Percentiles rank a stretch among this genome's conserved stretches.
Conservation (phyloP, 495 filamentous ascomycete genomes). For the Talaromyces borbonicus region DNA sequence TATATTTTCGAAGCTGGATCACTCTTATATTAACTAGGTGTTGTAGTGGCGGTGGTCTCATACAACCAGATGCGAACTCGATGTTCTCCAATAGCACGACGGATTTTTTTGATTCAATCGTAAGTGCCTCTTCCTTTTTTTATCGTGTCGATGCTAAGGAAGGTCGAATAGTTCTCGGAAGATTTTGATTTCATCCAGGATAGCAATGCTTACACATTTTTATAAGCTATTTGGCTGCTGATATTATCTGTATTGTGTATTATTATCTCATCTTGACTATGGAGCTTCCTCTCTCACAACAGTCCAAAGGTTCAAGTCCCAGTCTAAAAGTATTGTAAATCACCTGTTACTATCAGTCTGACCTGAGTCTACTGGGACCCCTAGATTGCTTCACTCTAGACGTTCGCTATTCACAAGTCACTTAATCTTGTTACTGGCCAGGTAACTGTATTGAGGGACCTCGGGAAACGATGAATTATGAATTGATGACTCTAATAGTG, state of each 20-base stretch:
- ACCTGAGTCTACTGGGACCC: background rate
- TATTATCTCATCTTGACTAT: background rate
- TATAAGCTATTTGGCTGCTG: background rate
- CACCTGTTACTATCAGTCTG: background rate
- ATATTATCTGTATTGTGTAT: background rate
- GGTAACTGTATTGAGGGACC: background rate
- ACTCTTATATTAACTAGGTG: background rate
- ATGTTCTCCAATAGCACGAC: background rate
- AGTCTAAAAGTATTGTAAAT: background rate
- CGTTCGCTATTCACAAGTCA: background rate
- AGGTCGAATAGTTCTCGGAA: background rate
- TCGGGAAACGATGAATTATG: background rate
- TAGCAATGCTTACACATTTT: constrained; percentile 1
- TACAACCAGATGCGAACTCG: background rate
- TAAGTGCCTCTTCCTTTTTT: background rate
- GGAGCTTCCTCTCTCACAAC: background rate
- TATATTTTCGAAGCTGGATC: background rate
- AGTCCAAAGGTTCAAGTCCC: background rate
- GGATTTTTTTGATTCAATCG: background rate
- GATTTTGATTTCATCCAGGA: constrained; percentile 1
- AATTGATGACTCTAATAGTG: background rate
- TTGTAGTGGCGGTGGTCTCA: background rate
- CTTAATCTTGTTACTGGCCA: background rate
- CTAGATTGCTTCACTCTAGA: background rate
- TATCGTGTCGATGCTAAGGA: background rate